Conservation (phyloP, 2,329 filamentous ascomycete genomes). For the Xylaria sp. region DNA sequence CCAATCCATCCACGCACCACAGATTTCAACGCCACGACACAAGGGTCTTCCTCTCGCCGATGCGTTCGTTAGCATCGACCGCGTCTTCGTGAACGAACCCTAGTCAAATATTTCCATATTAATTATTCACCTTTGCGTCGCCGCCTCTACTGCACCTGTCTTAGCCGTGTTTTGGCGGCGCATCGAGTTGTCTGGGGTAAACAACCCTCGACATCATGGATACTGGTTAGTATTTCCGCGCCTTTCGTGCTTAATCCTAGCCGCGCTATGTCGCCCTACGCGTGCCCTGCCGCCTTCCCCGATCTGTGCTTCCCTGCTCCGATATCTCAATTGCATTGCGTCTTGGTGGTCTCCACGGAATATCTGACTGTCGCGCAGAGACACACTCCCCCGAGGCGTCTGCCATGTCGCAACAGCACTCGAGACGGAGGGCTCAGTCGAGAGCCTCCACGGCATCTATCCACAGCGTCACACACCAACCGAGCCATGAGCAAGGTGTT, state of each 20-base stretch:
- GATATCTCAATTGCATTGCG: constrained; percentile 1
- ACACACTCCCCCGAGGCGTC: constrained; percentile 30
- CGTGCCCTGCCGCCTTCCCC: background rate
- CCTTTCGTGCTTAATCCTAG: background rate
- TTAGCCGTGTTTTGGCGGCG: constrained; percentile 27
- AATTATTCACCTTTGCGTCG: constrained; percentile 1
- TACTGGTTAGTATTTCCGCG: constrained; percentile 21
- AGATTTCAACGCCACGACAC: constrained; percentile 18
- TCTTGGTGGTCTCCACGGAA: constrained; percentile 8
- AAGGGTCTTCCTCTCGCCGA: constrained; percentile 7
- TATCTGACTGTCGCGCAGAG: constrained; percentile 23
- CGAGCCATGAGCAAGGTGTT: constrained; percentile 47
- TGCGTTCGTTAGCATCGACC: constrained; percentile 18
- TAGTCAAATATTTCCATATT: constrained; percentile 8
- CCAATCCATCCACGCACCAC: constrained; percentile 11
- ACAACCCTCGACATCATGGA: constrained; percentile 29
- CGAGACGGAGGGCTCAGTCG: constrained; percentile 48
- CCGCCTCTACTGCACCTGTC: constrained; percentile 5
- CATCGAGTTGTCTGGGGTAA: constrained; percentile 26
- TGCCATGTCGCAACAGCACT: constrained; percentile 35
- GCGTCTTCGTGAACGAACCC: constrained; percentile 5
- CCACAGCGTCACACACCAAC: constrained; percentile 49
- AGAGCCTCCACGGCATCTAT: constrained; percentile 53
- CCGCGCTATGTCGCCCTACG: background rate
- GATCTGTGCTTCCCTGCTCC: background rate